Evolutionary conservation across 164 flowering plant genomes (phyloP), one percentile per base, ranked within the genome.

Genomic region (Aristolochia fimbriata): DNA sequence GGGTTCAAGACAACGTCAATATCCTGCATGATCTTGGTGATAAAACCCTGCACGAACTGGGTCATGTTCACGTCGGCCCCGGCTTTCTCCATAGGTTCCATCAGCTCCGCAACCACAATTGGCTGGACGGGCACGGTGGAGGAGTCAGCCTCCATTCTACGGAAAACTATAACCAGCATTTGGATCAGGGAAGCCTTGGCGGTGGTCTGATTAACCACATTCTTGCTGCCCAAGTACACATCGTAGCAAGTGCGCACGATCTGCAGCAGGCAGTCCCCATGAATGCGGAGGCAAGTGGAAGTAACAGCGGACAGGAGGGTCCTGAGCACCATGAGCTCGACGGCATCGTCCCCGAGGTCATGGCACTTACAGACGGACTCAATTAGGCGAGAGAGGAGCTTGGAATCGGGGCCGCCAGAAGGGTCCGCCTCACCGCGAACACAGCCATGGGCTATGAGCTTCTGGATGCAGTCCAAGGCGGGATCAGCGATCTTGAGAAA

Each of bases 111-210:
- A 19, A 94, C 97, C 10, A 94, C 97, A 70, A 94, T 91, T 1
- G 99, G 99, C 77, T 94, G 99, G 60, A 94, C 62, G 0, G 97
- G 96, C n/a, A 86, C 97, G 0, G 93, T 85, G 0, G 93, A 83
- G 11, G 96, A 91, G 68, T 94, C 97, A 0, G 99, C 99, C 81
- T 94, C 99, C 99, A 94, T 94, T 59, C 99, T 68, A 73, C 97
- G 63, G 64, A 94, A 94, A 62, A 94, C 97, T 68, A 94, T 94
- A 62, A 94, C 96, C 58, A 88, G 75, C 97, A 91, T 94, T 63
- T 94, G 99, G 53, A 91, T 78, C 81, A 94, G 60, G 2, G 96
- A 85, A 8, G 99, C 99, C 68, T 94, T 94, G 0, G 99, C 97
- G 0, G 99, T 88, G 0, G 93, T 91, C 81, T 91, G 97, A 72